Percentiles rank a stretch among this genome's conserved stretches.
Conservation (phyloP, 2,329 filamentous ascomycete genomes). For the Phyllosticta paracitricarpa region DNA sequence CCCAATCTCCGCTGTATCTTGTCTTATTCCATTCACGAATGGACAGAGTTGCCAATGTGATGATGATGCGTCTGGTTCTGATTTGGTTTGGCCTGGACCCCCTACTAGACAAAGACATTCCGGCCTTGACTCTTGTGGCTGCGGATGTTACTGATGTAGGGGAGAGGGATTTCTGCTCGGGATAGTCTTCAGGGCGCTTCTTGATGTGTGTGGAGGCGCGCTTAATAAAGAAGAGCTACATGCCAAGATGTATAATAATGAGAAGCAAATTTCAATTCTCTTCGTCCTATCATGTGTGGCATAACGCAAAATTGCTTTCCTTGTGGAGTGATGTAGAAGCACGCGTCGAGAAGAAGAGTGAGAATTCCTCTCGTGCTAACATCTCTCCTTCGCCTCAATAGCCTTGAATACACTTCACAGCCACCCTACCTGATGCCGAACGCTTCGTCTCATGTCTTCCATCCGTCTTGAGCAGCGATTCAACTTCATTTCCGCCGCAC, state of each 20-base stretch:
- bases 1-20: background rate
- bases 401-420: too few species aligned
- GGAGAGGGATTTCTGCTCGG: constrained; percentile 7
- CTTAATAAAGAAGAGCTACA: constrained; percentile 10
- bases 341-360: too few species aligned
- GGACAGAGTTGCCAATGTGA: background rate
- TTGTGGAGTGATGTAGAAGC: too few species aligned
- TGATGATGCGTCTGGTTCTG: background rate
- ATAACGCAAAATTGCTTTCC: too few species aligned
- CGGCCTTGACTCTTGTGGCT: constrained; percentile 12
- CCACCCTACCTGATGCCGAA: too few species aligned
- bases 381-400: too few species aligned
- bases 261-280: background rate
- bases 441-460: too few species aligned
- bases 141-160: constrained; percentile 15
- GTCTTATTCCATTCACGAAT: background rate
- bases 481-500: too few species aligned
- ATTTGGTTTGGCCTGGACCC: background rate
- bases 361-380: too few species aligned
- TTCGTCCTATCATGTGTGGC: too few species aligned
- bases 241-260: background rate
- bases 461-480: too few species aligned
- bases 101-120: constrained; percentile 12
- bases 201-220: background rate
- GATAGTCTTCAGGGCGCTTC: constrained; percentile 10